phyloP scores from a whole-genome alignment of 495 filamentous ascomycete genomes.

The Penicillium diatomitis region DNA sequence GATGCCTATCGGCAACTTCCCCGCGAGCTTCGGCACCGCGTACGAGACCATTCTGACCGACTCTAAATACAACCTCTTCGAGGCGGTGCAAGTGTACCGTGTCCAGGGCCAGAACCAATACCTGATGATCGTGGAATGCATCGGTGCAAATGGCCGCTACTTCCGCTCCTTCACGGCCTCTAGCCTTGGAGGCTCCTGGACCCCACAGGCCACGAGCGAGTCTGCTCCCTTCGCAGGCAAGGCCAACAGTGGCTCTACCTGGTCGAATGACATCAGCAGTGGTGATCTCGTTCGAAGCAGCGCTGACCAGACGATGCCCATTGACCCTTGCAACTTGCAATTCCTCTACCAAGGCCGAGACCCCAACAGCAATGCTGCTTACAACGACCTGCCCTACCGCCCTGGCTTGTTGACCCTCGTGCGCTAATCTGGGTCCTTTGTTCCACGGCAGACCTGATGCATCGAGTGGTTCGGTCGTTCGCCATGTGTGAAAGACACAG shows the following conservation, averaged over 20 bases:
- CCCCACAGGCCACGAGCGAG: conserved; percentile 41
- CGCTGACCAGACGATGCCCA: conserved; percentile 46
- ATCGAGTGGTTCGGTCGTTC: too few species aligned
- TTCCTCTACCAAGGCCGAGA: conserved; percentile 48
- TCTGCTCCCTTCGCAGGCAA: conserved; percentile 50
- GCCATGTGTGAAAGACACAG: too few species aligned
- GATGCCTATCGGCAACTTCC: conserved; percentile 41
- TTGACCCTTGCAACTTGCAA: conserved; percentile 51
- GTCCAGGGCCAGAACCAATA: conserved; percentile 41
- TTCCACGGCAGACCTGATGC: background rate
- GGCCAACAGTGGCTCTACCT: conserved; percentile 50
- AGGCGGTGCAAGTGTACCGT: conserved; percentile 56
- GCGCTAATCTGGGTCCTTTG: background rate
- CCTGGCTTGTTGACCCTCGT: background rate
- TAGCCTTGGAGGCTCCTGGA: conserved; percentile 46
- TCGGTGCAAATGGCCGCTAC: conserved; percentile 47
- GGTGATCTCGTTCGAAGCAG: conserved; percentile 48
- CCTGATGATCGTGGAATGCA: conserved; percentile 56
- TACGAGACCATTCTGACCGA: background rate
- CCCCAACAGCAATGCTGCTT: conserved; percentile 15
- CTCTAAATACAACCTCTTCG: conserved; percentile 43
- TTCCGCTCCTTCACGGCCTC: conserved; percentile 55
- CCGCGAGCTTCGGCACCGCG: background rate
- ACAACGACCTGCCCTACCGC: conserved; percentile 23
- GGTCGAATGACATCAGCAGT: conserved; percentile 57